Evolutionary conservation across 257 asterid species (phyloP), one percentile per base, ranked within the genome.

Genomic region (Nicotiana tomentosiformis): DNA sequence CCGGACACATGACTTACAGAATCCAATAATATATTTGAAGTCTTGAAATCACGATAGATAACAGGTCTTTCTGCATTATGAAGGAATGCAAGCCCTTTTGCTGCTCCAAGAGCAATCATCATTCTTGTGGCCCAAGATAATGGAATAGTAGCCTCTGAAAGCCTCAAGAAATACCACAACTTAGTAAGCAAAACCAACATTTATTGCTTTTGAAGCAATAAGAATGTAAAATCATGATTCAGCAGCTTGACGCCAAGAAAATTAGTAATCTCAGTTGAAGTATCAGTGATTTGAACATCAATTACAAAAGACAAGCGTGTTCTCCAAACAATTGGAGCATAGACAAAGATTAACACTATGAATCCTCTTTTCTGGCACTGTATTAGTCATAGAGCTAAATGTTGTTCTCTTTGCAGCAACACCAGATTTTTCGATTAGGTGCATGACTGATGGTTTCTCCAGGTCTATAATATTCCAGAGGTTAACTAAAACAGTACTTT

Each of bases 21-120:
- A 82, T 96, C 99, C 56, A 96, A 89, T 85, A 94, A 90, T 85
- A 96, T 96, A 86, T 96, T 96, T 39, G 98, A 94, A 49, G 99
- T 96, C 91, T 96, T 96, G 89, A 96, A 96, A 87, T 96, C 99
- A 77, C 99, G 93, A 87, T 96, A 96, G 82, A 96, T 96, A 17
- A 96, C 99, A 18, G 99, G 99, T 90, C 98, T 90, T 82, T 96
- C 98, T 30, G 98, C 98, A 88, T 94, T 93, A 83, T 96, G 98
- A 89, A 96, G 98, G 87, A 96, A 96, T 46, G 99, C 99, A 70
- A 96, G 98, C 83, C 99, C 99, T 86, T 96, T 96, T 55, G 99
- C 99, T 61, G 99, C 99, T 70, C 99, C 99, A 72, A 96, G 93
- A 84, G 99, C 98, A 88, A 96, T 96, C 97, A 91, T 91, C 98